These are phyloP conservation scores for Cercospora janseana DNA, from an alignment of 2,329 filamentous ascomycete genomes.

Conservation along the genomic window DNA sequence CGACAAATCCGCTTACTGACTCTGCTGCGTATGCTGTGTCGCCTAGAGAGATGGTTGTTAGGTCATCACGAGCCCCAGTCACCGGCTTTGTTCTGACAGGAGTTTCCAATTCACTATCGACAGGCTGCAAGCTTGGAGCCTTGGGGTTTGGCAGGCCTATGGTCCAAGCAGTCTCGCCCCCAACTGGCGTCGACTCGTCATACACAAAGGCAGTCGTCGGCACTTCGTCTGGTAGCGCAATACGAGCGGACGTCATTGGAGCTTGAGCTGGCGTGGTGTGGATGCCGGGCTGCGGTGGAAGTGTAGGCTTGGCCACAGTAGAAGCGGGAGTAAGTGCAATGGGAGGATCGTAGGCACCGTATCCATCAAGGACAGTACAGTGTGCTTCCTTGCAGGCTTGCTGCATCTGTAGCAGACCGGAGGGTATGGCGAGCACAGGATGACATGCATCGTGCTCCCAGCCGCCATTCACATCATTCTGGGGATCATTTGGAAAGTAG, in stretches of 20 bases:
- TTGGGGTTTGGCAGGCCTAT: background rate
- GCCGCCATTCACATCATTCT: constrained; percentile 11
- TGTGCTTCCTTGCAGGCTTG: constrained; percentile 12
- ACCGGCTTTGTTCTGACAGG: background rate
- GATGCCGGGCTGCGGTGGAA: constrained; percentile 15
- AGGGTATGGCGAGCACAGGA: constrained; percentile 13
- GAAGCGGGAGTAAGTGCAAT: constrained; percentile 13
- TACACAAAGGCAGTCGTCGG: background rate
- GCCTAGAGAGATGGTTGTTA: background rate
- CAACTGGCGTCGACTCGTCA: background rate
- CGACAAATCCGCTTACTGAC: background rate
- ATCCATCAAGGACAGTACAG: constrained; percentile 6
- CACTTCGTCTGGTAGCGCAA: constrained; percentile 8
- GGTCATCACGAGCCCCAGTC: background rate
- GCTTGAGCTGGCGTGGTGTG: background rate
- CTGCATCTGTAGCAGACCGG: constrained; percentile 10
- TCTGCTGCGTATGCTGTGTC: background rate
- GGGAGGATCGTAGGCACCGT: constrained; percentile 19
- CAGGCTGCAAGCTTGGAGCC: background rate
- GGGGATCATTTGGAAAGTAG: constrained; percentile 16
- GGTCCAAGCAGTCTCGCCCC: background rate
- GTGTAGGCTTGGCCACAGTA: constrained; percentile 10
- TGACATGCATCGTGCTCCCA: constrained; percentile 15
- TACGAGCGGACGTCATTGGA: constrained; percentile 5
- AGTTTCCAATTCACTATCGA: background rate